Evolutionary conservation across 495 filamentous ascomycete species (phyloP).

Genomic region (Aspergillus kassunensis): DNA sequence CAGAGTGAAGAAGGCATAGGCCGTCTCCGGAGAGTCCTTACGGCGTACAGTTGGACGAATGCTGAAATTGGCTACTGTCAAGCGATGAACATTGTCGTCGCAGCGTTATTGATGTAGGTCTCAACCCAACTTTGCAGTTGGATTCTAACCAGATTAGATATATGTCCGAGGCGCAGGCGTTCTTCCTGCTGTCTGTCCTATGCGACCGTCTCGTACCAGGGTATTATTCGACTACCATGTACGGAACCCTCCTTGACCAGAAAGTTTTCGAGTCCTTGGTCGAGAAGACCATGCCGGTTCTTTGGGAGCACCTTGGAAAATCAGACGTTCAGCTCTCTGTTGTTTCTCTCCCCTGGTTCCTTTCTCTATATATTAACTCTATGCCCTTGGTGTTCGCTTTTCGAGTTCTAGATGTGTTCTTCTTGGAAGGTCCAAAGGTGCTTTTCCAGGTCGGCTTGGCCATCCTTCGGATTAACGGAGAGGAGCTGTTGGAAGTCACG

Average conservation of each 20-base stretch:
- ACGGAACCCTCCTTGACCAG: constrained; percentile 93
- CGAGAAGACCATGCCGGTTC: constrained; percentile 96
- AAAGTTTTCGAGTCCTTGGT: constrained; percentile 95
- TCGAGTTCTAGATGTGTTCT: constrained; percentile 94
- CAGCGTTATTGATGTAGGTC: constrained; percentile 79
- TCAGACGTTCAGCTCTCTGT: constrained; percentile 98
- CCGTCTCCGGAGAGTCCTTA: constrained; percentile 81
- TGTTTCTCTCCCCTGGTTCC: constrained; percentile 95
- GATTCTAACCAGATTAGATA: constrained; percentile 54
- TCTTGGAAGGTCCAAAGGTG: constrained; percentile 95
- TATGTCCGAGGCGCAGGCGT: constrained; percentile 95
- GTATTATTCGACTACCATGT: constrained; percentile 98
- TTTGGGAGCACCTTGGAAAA: constrained; percentile 95
- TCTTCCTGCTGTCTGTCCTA: constrained; percentile 86
- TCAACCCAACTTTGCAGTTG: not conserved
- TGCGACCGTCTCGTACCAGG: constrained; percentile 92
- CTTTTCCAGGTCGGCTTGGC: constrained; percentile 94
- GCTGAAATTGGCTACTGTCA: constrained; percentile 96
- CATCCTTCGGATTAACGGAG: constrained; percentile 95
- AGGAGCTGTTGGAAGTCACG: constrained; percentile 90
- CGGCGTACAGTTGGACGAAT: constrained; percentile 95
- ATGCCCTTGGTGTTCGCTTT: constrained; percentile 98
- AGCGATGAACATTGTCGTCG: constrained; percentile 99
- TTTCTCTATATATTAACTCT: constrained; percentile 97
- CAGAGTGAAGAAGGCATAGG: constrained; percentile 95